Evolutionary conservation across 2,329 filamentous ascomycete genomes (phyloP).

Genomic region (Pleurostoma richardsiae): DNA sequence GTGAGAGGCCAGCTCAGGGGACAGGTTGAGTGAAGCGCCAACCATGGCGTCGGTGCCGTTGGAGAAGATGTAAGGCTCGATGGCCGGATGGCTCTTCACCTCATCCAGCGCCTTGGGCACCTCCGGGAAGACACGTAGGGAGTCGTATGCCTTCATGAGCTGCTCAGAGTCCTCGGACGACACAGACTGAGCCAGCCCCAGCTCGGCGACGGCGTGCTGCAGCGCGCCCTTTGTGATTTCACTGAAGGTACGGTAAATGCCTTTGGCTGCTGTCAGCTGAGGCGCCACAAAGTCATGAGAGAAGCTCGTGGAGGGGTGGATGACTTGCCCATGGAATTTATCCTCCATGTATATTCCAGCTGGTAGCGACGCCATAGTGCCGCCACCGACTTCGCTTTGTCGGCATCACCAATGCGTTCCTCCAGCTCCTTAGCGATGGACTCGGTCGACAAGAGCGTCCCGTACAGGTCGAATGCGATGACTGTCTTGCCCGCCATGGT

Average conservation of each 20-base stretch:
- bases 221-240: constrained; percentile 60
- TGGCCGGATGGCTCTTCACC: constrained; percentile 22
- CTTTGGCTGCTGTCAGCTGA: constrained; percentile 28
- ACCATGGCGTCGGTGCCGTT: constrained; percentile 60
- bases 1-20: constrained; percentile 24
- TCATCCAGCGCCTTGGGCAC: constrained; percentile 58
- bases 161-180: constrained; percentile 32
- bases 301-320: constrained; percentile 2
- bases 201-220: constrained; percentile 58
- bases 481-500: constrained; percentile 25
- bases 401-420: constrained; percentile 45
- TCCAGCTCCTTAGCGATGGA: constrained; percentile 59
- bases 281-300: background rate
- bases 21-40: constrained; percentile 48
- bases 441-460: constrained; percentile 67
- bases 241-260: constrained; percentile 56
- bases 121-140: constrained; percentile 60
- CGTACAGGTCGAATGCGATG: constrained; percentile 72
- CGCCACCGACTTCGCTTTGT: constrained; percentile 52
- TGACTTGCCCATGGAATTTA: constrained; percentile 62
- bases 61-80: constrained; percentile 54
- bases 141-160: constrained; percentile 61
- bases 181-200: constrained; percentile 33
- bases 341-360: constrained; percentile 72
- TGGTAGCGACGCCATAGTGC: constrained; percentile 63